Conservation (phyloP, 2,329 filamentous ascomycete genomes). For the Fusarium longipes region DNA sequence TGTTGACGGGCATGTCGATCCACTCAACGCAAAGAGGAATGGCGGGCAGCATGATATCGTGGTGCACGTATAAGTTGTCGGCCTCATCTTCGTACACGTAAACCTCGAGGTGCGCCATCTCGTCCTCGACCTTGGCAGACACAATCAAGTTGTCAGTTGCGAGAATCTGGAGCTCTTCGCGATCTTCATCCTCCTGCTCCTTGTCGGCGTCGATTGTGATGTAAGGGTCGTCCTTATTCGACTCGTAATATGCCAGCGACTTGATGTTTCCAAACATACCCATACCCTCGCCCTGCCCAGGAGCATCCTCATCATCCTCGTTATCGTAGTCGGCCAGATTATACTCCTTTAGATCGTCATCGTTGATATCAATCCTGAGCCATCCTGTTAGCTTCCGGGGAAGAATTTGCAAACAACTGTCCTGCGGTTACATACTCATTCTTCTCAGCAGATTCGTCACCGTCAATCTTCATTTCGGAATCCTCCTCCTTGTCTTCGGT, state of each 20-base stretch:
- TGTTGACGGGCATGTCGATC: conserved; percentile 90
- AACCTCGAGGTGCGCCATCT: conserved; percentile 94
- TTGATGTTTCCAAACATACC: conserved; percentile 97
- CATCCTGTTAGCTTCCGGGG: conserved; percentile 21
- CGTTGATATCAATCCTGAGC: conserved; percentile 63
- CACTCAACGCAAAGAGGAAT: conserved; percentile 97
- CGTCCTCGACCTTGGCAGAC: conserved; percentile 94
- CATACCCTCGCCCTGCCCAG: conserved; percentile 73
- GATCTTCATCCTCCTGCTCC: conserved; percentile 82
- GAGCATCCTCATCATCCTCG: conserved; percentile 67
- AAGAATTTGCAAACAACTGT: not conserved
- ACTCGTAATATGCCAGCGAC: conserved; percentile 91
- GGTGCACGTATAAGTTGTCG: conserved; percentile 98
- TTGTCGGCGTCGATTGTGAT: conserved; percentile 84
- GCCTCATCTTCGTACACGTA: conserved; percentile 96
- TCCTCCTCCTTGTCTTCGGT: conserved; percentile 48
- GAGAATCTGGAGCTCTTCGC: conserved; percentile 92
- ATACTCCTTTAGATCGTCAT: conserved; percentile 95
- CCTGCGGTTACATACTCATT: conserved; percentile 50
- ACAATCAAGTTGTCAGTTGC: conserved; percentile 93
- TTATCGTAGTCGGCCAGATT: conserved; percentile 96
- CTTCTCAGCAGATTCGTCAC: conserved; percentile 45
- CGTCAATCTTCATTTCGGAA: conserved; percentile 53
- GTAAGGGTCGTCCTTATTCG: conserved; percentile 95
- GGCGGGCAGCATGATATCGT: conserved; percentile 98